phyloP scores from a whole-genome alignment of 2,329 filamentous ascomycete species.

The Stagonosporopsis vannaccii region DNA sequence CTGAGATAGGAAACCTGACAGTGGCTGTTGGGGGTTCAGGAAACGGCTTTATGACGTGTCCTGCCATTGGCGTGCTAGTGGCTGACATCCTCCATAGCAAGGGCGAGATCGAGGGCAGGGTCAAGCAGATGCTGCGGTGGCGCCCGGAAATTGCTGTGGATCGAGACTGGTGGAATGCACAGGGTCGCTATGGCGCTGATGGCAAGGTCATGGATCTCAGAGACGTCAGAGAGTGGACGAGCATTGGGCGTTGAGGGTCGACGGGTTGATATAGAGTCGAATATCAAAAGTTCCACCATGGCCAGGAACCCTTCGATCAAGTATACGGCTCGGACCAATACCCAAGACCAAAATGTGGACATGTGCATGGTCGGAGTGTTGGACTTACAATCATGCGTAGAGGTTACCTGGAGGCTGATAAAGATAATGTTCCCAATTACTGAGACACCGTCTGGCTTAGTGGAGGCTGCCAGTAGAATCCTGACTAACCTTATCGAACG shows the following conservation, averaged over 20 bases:
- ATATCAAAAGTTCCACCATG: neutral
- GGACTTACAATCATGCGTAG: neutral
- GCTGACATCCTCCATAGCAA: conserved; percentile 55
- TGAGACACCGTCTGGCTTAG: neutral
- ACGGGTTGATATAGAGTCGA: neutral
- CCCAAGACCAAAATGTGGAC: neutral
- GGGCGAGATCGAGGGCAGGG: conserved; percentile 51
- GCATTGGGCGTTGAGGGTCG: conserved; percentile 6
- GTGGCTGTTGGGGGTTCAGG: conserved; percentile 61
- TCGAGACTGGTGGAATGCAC: conserved; percentile 58
- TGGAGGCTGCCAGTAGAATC: no score
- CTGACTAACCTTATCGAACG: no score
- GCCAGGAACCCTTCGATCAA: neutral
- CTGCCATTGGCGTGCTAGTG: conserved; percentile 60
- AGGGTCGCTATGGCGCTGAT: conserved; percentile 58
- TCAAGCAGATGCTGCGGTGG: conserved; percentile 58
- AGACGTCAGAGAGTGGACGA: conserved; percentile 43
- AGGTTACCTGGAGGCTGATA: neutral
- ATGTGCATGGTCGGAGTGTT: no score
- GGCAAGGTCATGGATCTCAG: conserved; percentile 59
- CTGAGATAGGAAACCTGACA: conserved; percentile 52
- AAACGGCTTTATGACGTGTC: conserved; percentile 63
- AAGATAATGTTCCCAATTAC: neutral
- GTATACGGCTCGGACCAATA: neutral
- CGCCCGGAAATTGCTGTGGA: conserved; percentile 58